phyloP scores from a whole-genome alignment of 2,329 filamentous ascomycete species.

The Chaetomiaceae sp. region DNA sequence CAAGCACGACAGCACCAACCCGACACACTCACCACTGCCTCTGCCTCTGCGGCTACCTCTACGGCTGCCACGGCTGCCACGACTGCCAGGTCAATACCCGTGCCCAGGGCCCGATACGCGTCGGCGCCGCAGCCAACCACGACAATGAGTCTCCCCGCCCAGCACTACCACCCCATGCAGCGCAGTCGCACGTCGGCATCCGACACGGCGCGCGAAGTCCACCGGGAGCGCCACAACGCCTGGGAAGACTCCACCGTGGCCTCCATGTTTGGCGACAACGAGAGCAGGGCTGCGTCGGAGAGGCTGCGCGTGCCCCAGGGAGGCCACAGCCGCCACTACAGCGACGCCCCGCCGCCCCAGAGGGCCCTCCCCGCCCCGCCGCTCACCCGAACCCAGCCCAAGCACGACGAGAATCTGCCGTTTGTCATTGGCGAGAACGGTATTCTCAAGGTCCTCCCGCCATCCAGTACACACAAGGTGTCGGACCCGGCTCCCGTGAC shows the following conservation, averaged over 20 bases:
- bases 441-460: constrained; percentile 32
- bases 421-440: constrained; percentile 37
- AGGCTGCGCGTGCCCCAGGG: constrained; percentile 22
- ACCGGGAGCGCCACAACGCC: constrained; percentile 26
- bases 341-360: constrained; percentile 21
- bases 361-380: constrained; percentile 9
- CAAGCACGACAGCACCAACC: constrained; percentile 32
- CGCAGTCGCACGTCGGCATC: constrained; percentile 27
- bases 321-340: constrained; percentile 23
- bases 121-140: constrained; percentile 25
- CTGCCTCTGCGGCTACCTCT: constrained; percentile 22
- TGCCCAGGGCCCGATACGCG: constrained; percentile 32
- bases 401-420: constrained; percentile 25
- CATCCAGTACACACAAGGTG: constrained; percentile 16
- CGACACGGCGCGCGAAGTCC: constrained; percentile 21
- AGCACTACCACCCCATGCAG: constrained; percentile 27
- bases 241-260: constrained; percentile 36
- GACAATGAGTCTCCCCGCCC: constrained; percentile 21
- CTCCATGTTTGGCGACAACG: constrained; percentile 29
- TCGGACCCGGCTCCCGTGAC: constrained; percentile 23
- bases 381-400: constrained; percentile 14
- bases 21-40: constrained; percentile 50
- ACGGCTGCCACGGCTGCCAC: constrained; percentile 23
- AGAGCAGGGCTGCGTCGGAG: constrained; percentile 25
- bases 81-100: constrained; percentile 34